Evolutionary conservation across 768 basidiomycete species (phyloP).

Genomic region (Mycena amicta): DNA sequence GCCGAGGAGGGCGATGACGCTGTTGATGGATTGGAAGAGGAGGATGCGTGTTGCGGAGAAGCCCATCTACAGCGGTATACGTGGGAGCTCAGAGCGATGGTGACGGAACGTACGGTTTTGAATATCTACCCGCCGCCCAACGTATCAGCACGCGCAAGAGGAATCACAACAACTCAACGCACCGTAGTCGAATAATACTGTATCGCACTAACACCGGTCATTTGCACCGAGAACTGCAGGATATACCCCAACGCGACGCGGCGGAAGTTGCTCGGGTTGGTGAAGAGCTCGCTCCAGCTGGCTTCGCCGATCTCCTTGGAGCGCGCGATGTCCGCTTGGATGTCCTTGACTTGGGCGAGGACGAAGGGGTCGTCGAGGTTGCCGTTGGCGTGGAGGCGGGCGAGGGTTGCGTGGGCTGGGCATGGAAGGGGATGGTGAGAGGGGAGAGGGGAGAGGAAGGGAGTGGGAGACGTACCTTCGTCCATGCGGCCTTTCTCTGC

Average conservation of each 20-base stretch:
- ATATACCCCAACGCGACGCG: constrained; percentile 49
- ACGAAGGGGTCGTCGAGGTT: constrained; percentile 51
- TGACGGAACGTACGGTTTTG: constrained; percentile 33
- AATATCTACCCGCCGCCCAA: constrained; percentile 32
- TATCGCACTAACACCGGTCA: constrained; percentile 60
- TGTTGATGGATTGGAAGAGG: constrained; percentile 57
- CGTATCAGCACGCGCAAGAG: background rate
- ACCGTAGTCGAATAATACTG: constrained; percentile 55
- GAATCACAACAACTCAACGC: constrained; percentile 2
- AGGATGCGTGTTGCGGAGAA: constrained; percentile 47
- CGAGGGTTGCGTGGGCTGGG: constrained; percentile 45
- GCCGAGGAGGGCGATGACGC: constrained; percentile 54
- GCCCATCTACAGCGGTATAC: constrained; percentile 46
- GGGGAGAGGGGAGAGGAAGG: background rate
- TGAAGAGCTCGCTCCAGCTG: constrained; percentile 47
- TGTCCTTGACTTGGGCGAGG: constrained; percentile 47
- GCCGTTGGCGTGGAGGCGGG: constrained; percentile 55
- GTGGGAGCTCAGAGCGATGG: no score
- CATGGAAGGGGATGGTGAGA: background rate
- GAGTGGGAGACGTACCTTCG: constrained; percentile 38
- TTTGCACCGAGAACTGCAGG: constrained; percentile 59
- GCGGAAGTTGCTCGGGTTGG: constrained; percentile 47
- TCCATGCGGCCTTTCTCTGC: constrained; percentile 53
- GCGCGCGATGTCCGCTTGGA: constrained; percentile 39
- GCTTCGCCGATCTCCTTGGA: constrained; percentile 41